Evolutionary conservation across 2,329 filamentous ascomycete species (phyloP), one percentile per base, ranked within the genome.

Genomic region (Colletotrichum coccodes): DNA sequence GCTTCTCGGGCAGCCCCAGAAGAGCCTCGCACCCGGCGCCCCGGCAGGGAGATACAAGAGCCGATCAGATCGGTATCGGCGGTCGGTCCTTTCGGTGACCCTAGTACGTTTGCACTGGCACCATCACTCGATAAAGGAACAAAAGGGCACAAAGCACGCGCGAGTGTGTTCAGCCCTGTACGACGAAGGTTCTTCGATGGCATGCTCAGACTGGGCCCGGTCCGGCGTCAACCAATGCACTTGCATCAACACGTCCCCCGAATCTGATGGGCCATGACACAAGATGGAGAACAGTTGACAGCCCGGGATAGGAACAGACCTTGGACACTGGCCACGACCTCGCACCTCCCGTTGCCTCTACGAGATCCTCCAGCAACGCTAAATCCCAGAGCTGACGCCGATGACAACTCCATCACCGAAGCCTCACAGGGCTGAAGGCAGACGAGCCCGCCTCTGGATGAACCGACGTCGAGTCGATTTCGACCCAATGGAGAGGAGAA

Each of bases 241-340:
- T 64, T 12, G 53, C 44, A 58, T 64, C 60, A n/a, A 28, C 21
- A 49, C 36, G 36, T 14, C 26, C 16, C n/a, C 34, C 56, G 42
- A 23, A 34, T 30, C 21, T n/a, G 60, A 34, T 16, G 44, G 40
- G 49, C 52, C 47, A 21, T 64, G 65, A 64, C 47, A 26, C 34
- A 32, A 64, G 42, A 60, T 5, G 44, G 57, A 64, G 23, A 67
- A 54, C 42, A 44, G 34, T 26, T 67, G 59, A 63, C 64, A 67
- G 56, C 40, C 8, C n/a, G 38, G n/a, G 40, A 21, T 34, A 8
- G 18, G 57, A 61, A 61, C 40, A 64, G 59, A 56, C 58, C 40
- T 44, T 38, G 36, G 36, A 30, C 23, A 6, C 59, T 26, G 7
- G 23, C 26, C 54, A 34, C 32, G 42, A 16, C n/a, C n/a, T 32